These are phyloP conservation scores for Rhododendron williamsianum DNA, from an alignment of 148 eudicot species.

Conservation along the genomic window DNA sequence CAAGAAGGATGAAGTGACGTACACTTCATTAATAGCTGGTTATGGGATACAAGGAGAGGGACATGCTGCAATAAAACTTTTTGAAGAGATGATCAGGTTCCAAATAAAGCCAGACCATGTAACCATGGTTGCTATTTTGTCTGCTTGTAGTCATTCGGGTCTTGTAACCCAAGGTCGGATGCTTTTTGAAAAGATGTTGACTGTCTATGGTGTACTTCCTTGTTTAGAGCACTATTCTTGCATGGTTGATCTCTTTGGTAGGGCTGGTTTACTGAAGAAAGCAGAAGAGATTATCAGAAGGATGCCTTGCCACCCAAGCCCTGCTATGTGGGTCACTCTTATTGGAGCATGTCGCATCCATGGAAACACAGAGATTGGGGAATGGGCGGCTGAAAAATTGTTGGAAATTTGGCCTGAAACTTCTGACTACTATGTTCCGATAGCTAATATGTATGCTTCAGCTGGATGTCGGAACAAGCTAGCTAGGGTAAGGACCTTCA, in stretches of 20 bases:
- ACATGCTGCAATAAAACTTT: conserved; percentile 46
- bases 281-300: conserved; percentile 44
- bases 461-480: conserved; percentile 63
- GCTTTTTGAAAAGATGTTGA: conserved; percentile 49
- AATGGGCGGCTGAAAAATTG: conserved; percentile 67
- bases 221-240: conserved; percentile 71
- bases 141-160: conserved; percentile 87
- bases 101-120: conserved; percentile 65
- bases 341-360: conserved; percentile 66
- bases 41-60: conserved; percentile 73
- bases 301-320: conserved; percentile 64
- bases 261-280: conserved; percentile 63
- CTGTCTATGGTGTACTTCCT: conserved; percentile 50
- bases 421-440: conserved; percentile 68
- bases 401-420: conserved; percentile 55
- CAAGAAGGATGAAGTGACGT: conserved; percentile 55
- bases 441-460: conserved; percentile 79
- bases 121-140: conserved; percentile 61
- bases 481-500: conserved; percentile 50
- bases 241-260: conserved; percentile 78
- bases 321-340: conserved; percentile 82
- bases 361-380: conserved; percentile 50
- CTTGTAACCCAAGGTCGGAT: conserved; percentile 60
- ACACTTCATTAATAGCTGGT: conserved; percentile 74
- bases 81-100: conserved; percentile 55